phyloP scores from a whole-genome alignment of 129 eudicot species.

The Helichrysum umbraculigerum region DNA sequence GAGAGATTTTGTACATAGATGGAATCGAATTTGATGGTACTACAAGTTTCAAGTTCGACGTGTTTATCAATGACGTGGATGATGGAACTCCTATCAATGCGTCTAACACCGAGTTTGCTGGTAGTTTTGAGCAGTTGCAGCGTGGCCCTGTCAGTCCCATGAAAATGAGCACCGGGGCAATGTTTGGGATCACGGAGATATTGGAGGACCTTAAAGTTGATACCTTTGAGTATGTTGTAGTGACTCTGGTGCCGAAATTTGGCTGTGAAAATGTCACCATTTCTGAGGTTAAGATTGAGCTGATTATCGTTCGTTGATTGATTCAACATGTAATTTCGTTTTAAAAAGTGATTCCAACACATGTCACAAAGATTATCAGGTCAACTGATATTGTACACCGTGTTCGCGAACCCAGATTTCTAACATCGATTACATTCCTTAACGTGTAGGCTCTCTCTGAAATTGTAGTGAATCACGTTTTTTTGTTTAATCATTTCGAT shows the following conservation, averaged over 20 bases:
- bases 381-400: too few species aligned
- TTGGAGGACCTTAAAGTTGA: constrained; percentile 54
- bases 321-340: too few species aligned
- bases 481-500: too few species aligned
- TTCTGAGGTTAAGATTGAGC: neutral
- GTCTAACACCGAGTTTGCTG: constrained; percentile 51
- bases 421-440: too few species aligned
- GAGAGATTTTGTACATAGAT: constrained; percentile 38
- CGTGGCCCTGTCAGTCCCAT: constrained; percentile 14
- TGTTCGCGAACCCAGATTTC: too few species aligned
- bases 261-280: neutral
- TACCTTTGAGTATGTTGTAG: constrained; percentile 41
- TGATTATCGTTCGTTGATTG: neutral
- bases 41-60: constrained; percentile 43
- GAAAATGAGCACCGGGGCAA: constrained; percentile 14
- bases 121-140: constrained; percentile 47
- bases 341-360: too few species aligned
- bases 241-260: constrained; percentile 41
- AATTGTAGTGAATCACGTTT: too few species aligned
- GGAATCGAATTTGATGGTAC: constrained; percentile 38
- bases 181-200: constrained; percentile 40
- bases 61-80: constrained; percentile 41
- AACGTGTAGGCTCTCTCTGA: too few species aligned
- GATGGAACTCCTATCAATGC: constrained; percentile 34
- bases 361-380: too few species aligned